Evolutionary conservation across 2,329 filamentous ascomycete species (phyloP), one percentile per base, ranked within the genome.

Genomic region (Arthrobotrys musiformis): DNA sequence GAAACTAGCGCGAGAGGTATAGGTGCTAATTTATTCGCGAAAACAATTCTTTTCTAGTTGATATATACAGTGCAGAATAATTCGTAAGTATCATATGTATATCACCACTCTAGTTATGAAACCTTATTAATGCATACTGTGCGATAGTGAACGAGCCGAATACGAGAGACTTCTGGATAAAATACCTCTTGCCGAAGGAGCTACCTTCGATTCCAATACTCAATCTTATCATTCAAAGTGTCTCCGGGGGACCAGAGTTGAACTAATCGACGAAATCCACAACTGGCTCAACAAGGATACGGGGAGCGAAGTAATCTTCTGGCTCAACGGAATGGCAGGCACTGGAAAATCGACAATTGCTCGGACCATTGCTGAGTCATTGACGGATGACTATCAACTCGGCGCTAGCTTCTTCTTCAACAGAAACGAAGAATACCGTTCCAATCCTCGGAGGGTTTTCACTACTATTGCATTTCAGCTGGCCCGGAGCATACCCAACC

Each of bases 251-350:
- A 81, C 80, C 9, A 79, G 81, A 48, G 73, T 80, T 30, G 79
- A 79, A 44, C 44, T 82, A 17, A 68, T 79, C 5, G 28, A 33
- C 15, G 48, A 79, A 35, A 79, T 81, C 13, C 61, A 17, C 33
- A 30, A 35, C 11, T 79, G 78, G 79, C 60, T 24, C 24, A 15
- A 68, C 6, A 13, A 5, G 1, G 33, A 69, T 15, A 9, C 44
- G 1, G 11, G 70, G 1, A 48, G 64, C 22, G 28, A 69, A 40
- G 50, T 67, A 35, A 81, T 81, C 17, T 80, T 80, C 54, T 85
- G 82, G 84, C 80, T 85, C 6, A 81, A 81, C 13, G 83, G 83
- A 5, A 80, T 83, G 80, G 83, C 82, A 2, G 83, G n/a, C n/a
- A n/a, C n/a, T n/a, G 83, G 67, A 30, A 72, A 72, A 56, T 72